Percentiles rank a stretch among this genome's conserved stretches.
phyloP scores from a whole-genome alignment of 352 stramenopile species.

The Pythium scleroteichum region DNA sequence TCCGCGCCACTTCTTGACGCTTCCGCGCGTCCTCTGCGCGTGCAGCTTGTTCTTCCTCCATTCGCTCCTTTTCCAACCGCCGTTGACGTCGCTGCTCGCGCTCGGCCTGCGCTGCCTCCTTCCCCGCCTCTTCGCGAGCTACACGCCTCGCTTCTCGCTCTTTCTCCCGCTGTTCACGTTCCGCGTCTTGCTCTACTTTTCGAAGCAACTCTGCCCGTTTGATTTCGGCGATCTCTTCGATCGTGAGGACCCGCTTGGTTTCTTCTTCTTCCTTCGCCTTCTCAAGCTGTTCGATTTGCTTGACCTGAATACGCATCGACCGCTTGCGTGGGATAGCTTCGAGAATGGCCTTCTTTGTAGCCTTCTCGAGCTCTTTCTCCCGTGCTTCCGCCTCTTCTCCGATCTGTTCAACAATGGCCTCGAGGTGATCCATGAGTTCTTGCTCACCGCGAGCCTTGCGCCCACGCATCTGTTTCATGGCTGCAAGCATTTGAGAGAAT shows the following conservation, averaged over 20 bases:
- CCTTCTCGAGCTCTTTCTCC: slow-evolving; percentile 67
- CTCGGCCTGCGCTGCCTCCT: slow-evolving; percentile 49
- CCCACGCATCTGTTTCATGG: slow-evolving; percentile 57
- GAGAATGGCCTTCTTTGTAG: slow-evolving; percentile 73
- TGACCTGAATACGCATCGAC: slow-evolving; percentile 81
- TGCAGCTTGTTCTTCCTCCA: slow-evolving; percentile 38
- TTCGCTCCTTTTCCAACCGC: slow-evolving; percentile 61
- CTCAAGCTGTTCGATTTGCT: slow-evolving; percentile 81
- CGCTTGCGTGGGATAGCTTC: slow-evolving; percentile 84
- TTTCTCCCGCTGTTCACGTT: slow-evolving; percentile 52
- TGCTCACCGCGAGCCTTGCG: slow-evolving; percentile 73
- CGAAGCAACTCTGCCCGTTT: slow-evolving; percentile 67
- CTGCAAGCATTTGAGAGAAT: slow-evolving; percentile 55
- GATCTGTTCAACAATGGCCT: slow-evolving; percentile 83
- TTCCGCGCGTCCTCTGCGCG: slow-evolving; percentile 39
- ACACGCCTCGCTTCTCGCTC: slow-evolving; percentile 52
- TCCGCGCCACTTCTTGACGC: slow-evolving; percentile 25
- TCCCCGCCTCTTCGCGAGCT: slow-evolving; percentile 58
- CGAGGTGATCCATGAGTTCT: slow-evolving; percentile 73
- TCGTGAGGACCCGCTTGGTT: slow-evolving; percentile 51
- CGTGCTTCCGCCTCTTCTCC: slow-evolving; percentile 54
- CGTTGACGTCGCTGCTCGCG: slow-evolving; percentile 57
- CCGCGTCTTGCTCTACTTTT: slow-evolving; percentile 67
- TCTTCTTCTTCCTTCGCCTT: slow-evolving; percentile 66
- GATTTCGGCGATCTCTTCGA: slow-evolving; percentile 67